A percentile compares a stretch with the other conserved stretches of the same genome.
phyloP scores from a whole-genome alignment of 805 yeast genomes.

The Sugiyamaella smithiae region DNA sequence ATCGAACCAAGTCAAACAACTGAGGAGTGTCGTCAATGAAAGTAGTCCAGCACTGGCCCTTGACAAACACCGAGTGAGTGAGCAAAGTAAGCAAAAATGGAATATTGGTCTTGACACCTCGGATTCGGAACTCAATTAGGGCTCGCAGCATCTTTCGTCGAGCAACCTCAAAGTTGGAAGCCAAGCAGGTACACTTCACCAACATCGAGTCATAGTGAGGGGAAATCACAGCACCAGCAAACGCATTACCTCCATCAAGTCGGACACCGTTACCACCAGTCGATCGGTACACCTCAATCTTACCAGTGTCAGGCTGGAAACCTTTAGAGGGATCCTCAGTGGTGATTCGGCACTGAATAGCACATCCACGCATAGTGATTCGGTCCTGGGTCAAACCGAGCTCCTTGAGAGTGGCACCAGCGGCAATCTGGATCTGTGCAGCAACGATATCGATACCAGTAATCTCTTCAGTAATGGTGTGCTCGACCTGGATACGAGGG shows the following conservation, averaged over 20 bases:
- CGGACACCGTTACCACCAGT: conserved; percentile 99
- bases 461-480: conserved; percentile 97
- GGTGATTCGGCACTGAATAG: conserved; percentile 98
- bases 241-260: conserved; percentile 97
- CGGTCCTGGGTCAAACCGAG: conserved; percentile 91
- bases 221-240: conserved; percentile 92
- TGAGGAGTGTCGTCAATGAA: conserved; percentile 98
- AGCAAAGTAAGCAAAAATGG: conserved; percentile 90
- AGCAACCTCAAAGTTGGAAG: conserved; percentile 93
- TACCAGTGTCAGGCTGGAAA: conserved; percentile 98
- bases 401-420: conserved; percentile 92
- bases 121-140: conserved; percentile 92
- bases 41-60: conserved; percentile 95
- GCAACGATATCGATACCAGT: conserved; percentile 98
- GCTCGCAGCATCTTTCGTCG: conserved; percentile 98
- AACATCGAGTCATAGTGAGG: conserved; percentile 98
- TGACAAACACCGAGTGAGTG: conserved; percentile 83
- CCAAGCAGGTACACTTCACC: conserved; percentile 97
- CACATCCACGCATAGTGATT: conserved; percentile 94
- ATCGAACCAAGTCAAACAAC: conserved; percentile 87
- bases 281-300: conserved; percentile 94
- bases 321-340: conserved; percentile 96
- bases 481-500: conserved; percentile 98
- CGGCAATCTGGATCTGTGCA: conserved; percentile 98
- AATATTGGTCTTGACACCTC: conserved; percentile 98